A percentile compares a stretch with the other conserved stretches of the same genome.
Conservation (phyloP, 2,329 filamentous ascomycete genomes). For the Lecanosticta acicola region DNA sequence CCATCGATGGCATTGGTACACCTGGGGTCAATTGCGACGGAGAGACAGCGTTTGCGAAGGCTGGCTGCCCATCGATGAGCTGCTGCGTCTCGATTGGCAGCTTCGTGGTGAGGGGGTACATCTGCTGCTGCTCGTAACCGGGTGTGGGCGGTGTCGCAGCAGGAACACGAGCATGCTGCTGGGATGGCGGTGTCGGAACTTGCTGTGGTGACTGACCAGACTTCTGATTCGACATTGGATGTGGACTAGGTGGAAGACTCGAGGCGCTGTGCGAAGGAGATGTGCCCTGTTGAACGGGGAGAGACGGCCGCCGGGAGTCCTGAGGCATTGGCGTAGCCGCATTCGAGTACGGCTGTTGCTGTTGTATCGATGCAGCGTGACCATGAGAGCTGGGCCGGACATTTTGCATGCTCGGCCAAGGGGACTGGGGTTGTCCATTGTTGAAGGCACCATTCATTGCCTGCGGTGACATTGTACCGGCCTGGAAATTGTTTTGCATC, state of each 20-base stretch:
- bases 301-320: constrained; percentile 6
- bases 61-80: constrained; percentile 39
- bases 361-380: constrained; percentile 42
- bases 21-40: constrained; percentile 15
- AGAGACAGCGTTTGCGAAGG: constrained; percentile 7
- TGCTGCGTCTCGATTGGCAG: constrained; percentile 51
- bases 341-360: constrained; percentile 23
- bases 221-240: background rate
- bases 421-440: constrained; percentile 29
- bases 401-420: constrained; percentile 35
- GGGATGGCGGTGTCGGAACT: constrained; percentile 10
- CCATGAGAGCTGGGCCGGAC: constrained; percentile 35
- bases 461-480: constrained; percentile 25
- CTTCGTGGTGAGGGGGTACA: constrained; percentile 43
- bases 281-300: background rate
- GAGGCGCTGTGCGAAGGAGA: no score
- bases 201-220: constrained; percentile 12
- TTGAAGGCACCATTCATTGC: constrained; percentile 17
- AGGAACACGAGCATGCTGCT: background rate
- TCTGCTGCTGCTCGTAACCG: constrained; percentile 5
- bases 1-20: constrained; percentile 15
- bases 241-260: background rate
- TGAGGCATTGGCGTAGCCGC: constrained; percentile 5
- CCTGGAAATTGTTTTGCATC: constrained; percentile 21
- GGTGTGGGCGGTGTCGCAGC: background rate